Percentiles rank a stretch among this genome's conserved stretches.
phyloP scores from a whole-genome alignment of 164 flowering plant genomes.

The Magnolia changhungtana region DNA sequence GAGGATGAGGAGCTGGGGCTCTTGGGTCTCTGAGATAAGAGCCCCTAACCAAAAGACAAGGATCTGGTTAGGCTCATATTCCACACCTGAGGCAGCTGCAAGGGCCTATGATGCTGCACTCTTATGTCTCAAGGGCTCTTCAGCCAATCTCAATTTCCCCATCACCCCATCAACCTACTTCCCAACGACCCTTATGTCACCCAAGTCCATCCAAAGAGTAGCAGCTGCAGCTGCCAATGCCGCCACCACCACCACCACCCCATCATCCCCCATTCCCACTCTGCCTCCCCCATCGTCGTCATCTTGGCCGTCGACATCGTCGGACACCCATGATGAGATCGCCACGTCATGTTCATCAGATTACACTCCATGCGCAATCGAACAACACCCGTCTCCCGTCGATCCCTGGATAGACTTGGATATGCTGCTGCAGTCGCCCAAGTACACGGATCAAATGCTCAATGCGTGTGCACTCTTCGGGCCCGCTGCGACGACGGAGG shows the following conservation, averaged over 20 bases:
- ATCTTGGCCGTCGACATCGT: constrained; percentile 10
- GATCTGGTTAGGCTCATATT: constrained; percentile 92
- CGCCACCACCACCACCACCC: constrained; percentile 2
- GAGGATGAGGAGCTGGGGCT: constrained; percentile 98
- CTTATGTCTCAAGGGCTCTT: constrained; percentile 77
- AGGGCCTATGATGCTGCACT: constrained; percentile 98
- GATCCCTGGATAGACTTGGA: constrained; percentile 23
- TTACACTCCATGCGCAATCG: constrained; percentile 4
- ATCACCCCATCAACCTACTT: constrained; percentile 20
- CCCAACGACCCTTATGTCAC: constrained; percentile 48
- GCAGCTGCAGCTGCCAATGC: constrained; percentile 80
- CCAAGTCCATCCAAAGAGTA: constrained; percentile 75
- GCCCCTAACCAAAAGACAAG: constrained; percentile 91
- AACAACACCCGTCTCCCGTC: not conserved
- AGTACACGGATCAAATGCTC: constrained; percentile 18
- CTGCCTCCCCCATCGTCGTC: constrained; percentile 4
- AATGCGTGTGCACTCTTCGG: constrained; percentile 12
- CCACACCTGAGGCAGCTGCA: constrained; percentile 92
- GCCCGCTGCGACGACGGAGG: constrained; percentile 8
- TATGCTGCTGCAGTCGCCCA: constrained; percentile 23
- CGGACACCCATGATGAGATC: constrained; percentile 12
- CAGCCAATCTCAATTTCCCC: constrained; percentile 86
- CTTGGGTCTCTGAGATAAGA: constrained; percentile 92
- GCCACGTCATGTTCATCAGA: constrained; percentile 12
- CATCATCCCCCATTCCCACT: constrained; percentile 1